A percentile compares a stretch with the other conserved stretches of the same genome.
Evolutionary conservation across 176 grass and related monocot genomes (phyloP).

Genomic region (Zoysia japonica): DNA sequence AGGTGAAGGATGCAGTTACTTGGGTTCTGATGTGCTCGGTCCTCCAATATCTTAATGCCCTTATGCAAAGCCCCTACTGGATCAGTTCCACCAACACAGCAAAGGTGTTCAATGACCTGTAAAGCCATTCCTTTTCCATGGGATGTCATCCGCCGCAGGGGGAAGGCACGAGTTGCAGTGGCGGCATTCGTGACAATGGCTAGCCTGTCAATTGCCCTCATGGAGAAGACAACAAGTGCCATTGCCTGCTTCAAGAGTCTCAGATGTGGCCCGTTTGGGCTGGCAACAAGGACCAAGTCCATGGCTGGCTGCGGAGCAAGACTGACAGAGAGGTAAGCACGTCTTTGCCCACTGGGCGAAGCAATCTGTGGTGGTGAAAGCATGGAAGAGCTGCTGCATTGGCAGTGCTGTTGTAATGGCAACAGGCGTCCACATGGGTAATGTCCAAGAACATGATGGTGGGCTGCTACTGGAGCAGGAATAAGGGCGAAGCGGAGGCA

Average conservation of each 20-base stretch:
- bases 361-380: slow-evolving; percentile 39
- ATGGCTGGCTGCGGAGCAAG: slow-evolving; percentile 75
- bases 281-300: slow-evolving; percentile 84
- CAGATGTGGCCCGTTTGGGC: slow-evolving; percentile 80
- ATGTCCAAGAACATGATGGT: slow-evolving; percentile 42
- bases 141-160: slow-evolving; percentile 79
- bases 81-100: slow-evolving; percentile 68
- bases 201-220: slow-evolving; percentile 69
- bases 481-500: slow-evolving; percentile 69
- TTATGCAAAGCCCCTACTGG: slow-evolving; percentile 78
- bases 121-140: slow-evolving; percentile 78
- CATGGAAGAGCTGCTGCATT: slow-evolving; percentile 57
- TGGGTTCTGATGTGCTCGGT: slow-evolving; percentile 81
- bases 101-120: slow-evolving; percentile 88
- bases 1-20: slow-evolving; percentile 81
- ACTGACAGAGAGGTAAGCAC: slow-evolving; percentile 71
- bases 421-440: slow-evolving; percentile 47
- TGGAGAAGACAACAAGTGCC: slow-evolving; percentile 84
- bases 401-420: slow-evolving; percentile 53
- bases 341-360: slow-evolving; percentile 51
- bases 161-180: slow-evolving; percentile 80
- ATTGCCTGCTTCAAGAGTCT: slow-evolving; percentile 92
- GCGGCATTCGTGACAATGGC: slow-evolving; percentile 91
- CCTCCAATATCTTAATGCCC: slow-evolving; percentile 83
- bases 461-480: slow-evolving; percentile 36